Evolutionary conservation across 352 stramenopile species (phyloP).

Genomic region (Peronospora belbahrii): DNA sequence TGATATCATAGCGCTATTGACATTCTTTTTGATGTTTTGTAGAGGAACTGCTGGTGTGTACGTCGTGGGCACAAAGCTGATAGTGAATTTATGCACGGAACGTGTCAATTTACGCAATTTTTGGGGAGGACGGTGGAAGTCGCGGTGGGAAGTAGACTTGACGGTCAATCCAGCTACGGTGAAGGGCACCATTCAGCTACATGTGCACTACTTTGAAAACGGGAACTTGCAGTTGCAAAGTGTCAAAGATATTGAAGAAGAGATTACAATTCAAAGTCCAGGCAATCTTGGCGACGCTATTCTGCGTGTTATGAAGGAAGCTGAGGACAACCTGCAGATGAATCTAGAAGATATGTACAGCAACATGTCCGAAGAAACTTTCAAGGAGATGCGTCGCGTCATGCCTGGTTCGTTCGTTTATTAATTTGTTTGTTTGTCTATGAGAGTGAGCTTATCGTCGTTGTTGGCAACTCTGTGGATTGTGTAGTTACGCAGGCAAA

Average conservation of each 20-base stretch:
- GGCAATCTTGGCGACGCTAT: conserved; percentile 56
- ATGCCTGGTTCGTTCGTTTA: conserved; percentile 65
- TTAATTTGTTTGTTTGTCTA: background rate
- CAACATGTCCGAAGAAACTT: conserved; percentile 92
- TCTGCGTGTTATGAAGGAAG: conserved; percentile 63
- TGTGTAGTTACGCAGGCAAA: conserved; percentile 74
- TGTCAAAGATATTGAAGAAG: conserved; percentile 59
- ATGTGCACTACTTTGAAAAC: conserved; percentile 95
- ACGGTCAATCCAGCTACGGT: conserved; percentile 36
- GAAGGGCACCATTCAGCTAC: conserved; percentile 66
- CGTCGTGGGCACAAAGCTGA: conserved; percentile 46
- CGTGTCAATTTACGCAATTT: conserved; percentile 87
- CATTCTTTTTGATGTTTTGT: conserved; percentile 2
- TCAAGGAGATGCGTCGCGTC: conserved; percentile 92
- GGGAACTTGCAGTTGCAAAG: conserved; percentile 91
- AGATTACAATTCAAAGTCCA: conserved; percentile 33
- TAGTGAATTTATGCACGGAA: conserved; percentile 79
- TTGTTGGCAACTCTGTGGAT: conserved; percentile 1
- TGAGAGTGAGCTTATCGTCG: background rate
- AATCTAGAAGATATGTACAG: conserved; percentile 92
- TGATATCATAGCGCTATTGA: background rate
- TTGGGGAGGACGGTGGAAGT: conserved; percentile 82
- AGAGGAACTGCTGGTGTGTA: conserved; percentile 79
- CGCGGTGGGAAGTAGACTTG: conserved; percentile 68
- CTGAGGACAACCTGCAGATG: conserved; percentile 81